These are phyloP conservation scores for Leptomonas seymouri DNA, from an alignment of 208 protist species.

Conservation along the genomic window DNA sequence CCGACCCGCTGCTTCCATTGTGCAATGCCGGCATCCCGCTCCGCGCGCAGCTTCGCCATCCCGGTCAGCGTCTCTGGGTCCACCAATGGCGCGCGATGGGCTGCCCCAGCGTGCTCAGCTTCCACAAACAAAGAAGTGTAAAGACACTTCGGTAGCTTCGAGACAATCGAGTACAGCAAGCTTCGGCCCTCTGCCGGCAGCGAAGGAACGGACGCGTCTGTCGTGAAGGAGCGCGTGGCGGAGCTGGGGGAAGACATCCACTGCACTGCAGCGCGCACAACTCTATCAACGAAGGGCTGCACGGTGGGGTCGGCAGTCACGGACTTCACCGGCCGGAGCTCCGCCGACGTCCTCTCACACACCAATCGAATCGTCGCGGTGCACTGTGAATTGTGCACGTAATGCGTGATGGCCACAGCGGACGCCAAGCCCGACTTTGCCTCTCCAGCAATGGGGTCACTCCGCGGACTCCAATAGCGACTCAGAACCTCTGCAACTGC, in stretches of 20 bases:
- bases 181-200: slow-evolving; percentile 19
- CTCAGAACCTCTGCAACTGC: slow-evolving; percentile 17
- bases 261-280: slow-evolving; percentile 20
- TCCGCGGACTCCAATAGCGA: slow-evolving; percentile 10
- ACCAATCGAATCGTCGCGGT: background rate
- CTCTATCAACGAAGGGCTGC: background rate
- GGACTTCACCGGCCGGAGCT: background rate
- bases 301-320: background rate
- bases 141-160: slow-evolving; percentile 14
- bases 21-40: slow-evolving; percentile 38
- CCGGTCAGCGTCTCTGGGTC: slow-evolving; percentile 30
- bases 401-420: background rate
- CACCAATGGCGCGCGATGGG: background rate
- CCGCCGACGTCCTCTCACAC: background rate
- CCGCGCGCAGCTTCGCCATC: slow-evolving; percentile 36
- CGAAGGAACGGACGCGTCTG: slow-evolving; percentile 36
- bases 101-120: background rate
- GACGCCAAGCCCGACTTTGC: background rate
- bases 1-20: slow-evolving; percentile 57
- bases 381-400: slow-evolving; percentile 5
- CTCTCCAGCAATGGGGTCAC: background rate
- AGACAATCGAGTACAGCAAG: slow-evolving; percentile 25
- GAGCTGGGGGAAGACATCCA: slow-evolving; percentile 1
- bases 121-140: slow-evolving; percentile 29
- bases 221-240: background rate